Conservation (phyloP, 31 red algal genomes). For the Endocladia muricata region DNA sequence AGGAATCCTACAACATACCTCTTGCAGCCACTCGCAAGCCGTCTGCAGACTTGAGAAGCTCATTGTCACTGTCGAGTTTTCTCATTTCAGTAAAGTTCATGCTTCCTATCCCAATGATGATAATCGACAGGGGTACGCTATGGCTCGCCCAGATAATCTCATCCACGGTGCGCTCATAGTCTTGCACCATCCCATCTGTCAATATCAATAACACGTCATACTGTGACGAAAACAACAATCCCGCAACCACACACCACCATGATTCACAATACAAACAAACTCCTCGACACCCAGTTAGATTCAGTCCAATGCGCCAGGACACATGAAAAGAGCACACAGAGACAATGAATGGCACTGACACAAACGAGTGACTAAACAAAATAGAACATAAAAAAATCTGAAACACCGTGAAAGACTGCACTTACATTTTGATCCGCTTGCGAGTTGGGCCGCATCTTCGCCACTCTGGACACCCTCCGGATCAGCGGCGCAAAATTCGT, state of each 20-base stretch:
- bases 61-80: conserved; percentile 57
- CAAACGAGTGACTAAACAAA: too few relatives aligned
- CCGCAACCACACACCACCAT: too few relatives aligned
- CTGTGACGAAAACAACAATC: too few relatives aligned
- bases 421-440: conserved; percentile 34
- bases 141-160: conserved; percentile 53
- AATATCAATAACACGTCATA: conserved; percentile 76
- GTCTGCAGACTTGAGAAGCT: conserved; percentile 11
- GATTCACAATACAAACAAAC: too few relatives aligned
- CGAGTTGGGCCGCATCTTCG: conserved; percentile 6
- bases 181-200: conserved; percentile 84
- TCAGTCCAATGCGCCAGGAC: too few relatives aligned
- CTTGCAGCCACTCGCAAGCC: conserved; percentile 24
- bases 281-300: too few relatives aligned
- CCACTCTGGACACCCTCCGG: conserved; percentile 17
- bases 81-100: conserved; percentile 70
- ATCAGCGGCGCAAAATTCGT: conserved; percentile 81
- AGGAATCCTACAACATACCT: conserved; percentile 5
- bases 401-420: background rate
- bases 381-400: background rate
- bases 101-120: conserved; percentile 83
- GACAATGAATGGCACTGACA: too few relatives aligned
- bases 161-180: conserved; percentile 55
- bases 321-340: too few relatives aligned
- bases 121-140: conserved; percentile 60